These are phyloP conservation scores for Atkinsonella hypoxylon DNA, from an alignment of 2,329 filamentous ascomycete genomes.

Conservation along the genomic window DNA sequence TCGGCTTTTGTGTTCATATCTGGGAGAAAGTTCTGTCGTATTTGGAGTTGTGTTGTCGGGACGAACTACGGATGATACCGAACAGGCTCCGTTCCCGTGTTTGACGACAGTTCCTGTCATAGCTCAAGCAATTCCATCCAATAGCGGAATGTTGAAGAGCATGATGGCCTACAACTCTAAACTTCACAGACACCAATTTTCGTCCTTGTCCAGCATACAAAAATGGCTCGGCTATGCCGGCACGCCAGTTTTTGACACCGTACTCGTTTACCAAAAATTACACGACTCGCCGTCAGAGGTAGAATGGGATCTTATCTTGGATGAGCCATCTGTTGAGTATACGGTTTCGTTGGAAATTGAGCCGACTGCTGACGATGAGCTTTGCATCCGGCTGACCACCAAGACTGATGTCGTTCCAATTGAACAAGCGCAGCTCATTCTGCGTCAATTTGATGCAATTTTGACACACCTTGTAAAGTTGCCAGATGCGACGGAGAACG, in stretches of 20 bases:
- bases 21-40: slow-evolving; percentile 59
- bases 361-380: slow-evolving; percentile 29
- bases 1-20: slow-evolving; percentile 60
- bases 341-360: slow-evolving; percentile 71
- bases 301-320: slow-evolving; percentile 50
- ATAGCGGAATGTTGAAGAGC: slow-evolving; percentile 42
- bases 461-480: slow-evolving; percentile 46
- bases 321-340: slow-evolving; percentile 64
- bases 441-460: slow-evolving; percentile 59
- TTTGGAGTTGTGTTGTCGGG: slow-evolving; percentile 78
- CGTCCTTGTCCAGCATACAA: slow-evolving; percentile 60
- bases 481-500: slow-evolving; percentile 28
- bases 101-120: slow-evolving; percentile 70
- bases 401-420: slow-evolving; percentile 51
- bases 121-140: slow-evolving; percentile 40
- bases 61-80: slow-evolving; percentile 48
- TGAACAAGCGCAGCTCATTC: slow-evolving; percentile 54
- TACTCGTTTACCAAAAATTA: slow-evolving; percentile 70
- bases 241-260: slow-evolving; percentile 64
- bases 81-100: slow-evolving; percentile 58
- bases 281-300: slow-evolving; percentile 13
- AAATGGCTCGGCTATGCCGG: slow-evolving; percentile 55
- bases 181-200: slow-evolving; percentile 59
- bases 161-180: slow-evolving; percentile 55
- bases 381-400: slow-evolving; percentile 57